These are phyloP conservation scores for Cucumis melo DNA, from an alignment of 306 rosid genomes.

Conservation along the genomic window DNA sequence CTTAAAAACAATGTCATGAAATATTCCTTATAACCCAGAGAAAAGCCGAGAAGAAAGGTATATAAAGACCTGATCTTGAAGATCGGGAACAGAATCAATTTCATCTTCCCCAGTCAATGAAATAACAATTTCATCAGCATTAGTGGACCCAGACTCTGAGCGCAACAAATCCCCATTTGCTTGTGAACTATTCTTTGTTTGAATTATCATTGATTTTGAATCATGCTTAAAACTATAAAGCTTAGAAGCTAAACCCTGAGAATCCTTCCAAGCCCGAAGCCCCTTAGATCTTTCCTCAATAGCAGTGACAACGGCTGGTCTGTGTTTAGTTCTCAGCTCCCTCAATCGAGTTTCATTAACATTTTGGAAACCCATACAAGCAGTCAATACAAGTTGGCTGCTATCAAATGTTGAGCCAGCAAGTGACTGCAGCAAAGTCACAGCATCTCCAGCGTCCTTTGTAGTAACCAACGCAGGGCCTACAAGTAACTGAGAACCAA, in stretches of 20 bases:
- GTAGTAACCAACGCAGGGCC: conserved; percentile 98
- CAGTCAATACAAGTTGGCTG: conserved; percentile 95
- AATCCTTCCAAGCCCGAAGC: conserved; percentile 67
- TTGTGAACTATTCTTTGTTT: conserved; percentile 33
- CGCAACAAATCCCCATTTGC: conserved; percentile 44
- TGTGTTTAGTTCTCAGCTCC: conserved; percentile 78
- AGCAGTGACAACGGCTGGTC: conserved; percentile 63
- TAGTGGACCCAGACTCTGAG: conserved; percentile 79
- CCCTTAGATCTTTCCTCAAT: conserved; percentile 92
- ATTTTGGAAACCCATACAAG: conserved; percentile 96
- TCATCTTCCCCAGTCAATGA: conserved; percentile 73
- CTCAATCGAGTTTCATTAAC: conserved; percentile 67
- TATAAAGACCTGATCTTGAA: conserved; percentile 49
- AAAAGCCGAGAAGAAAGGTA: neutral
- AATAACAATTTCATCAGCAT: conserved; percentile 67
- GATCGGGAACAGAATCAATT: conserved; percentile 69
- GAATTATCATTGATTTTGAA: conserved; percentile 34
- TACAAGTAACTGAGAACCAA: conserved; percentile 34
- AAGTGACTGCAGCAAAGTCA: conserved; percentile 90
- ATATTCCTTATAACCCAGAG: neutral
- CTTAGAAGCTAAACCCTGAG: conserved; percentile 86
- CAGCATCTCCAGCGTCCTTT: conserved; percentile 99
- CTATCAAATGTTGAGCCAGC: conserved; percentile 99
- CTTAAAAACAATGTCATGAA: neutral
- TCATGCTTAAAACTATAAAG: conserved; percentile 70